These are phyloP conservation scores for Hypomyces perniciosus DNA, from an alignment of 2,329 filamentous ascomycete genomes.

Conservation along the genomic window DNA sequence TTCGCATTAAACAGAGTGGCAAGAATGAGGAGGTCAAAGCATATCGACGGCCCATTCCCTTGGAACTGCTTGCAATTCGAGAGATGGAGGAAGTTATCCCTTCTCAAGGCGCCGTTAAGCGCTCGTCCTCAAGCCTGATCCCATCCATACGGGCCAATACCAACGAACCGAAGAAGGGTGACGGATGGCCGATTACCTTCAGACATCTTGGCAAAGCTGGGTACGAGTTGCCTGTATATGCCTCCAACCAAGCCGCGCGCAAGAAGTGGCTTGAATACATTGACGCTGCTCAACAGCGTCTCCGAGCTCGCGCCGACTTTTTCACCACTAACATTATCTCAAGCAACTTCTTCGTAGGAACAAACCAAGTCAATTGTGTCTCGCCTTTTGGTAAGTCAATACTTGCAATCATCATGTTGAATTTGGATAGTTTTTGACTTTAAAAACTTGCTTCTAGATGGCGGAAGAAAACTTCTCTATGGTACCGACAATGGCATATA, in stretches of 20 bases:
- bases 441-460: constrained; percentile 51
- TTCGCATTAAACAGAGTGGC: constrained; percentile 84
- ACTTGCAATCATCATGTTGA: not conserved
- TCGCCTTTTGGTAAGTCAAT: constrained; percentile 71
- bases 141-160: constrained; percentile 44
- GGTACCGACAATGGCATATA: constrained; percentile 94
- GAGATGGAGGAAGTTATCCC: constrained; percentile 98
- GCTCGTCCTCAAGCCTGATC: constrained; percentile 81
- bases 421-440: not conserved
- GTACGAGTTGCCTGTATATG: constrained; percentile 86
- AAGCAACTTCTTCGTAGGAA: constrained; percentile 52
- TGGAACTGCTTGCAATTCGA: constrained; percentile 86
- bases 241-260: constrained; percentile 74
- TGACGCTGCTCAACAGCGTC: constrained; percentile 78
- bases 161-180: constrained; percentile 53
- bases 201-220: constrained; percentile 91
- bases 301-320: constrained; percentile 84
- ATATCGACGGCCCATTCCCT: constrained; percentile 85
- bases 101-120: constrained; percentile 69
- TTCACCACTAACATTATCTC: constrained; percentile 68
- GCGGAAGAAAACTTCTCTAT: constrained; percentile 87
- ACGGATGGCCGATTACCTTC: constrained; percentile 94
- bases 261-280: constrained; percentile 98
- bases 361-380: constrained; percentile 89
- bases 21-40: constrained; percentile 94